Conservation (phyloP, 2,329 filamentous ascomycete species). For the Cytospora leucostoma region DNA sequence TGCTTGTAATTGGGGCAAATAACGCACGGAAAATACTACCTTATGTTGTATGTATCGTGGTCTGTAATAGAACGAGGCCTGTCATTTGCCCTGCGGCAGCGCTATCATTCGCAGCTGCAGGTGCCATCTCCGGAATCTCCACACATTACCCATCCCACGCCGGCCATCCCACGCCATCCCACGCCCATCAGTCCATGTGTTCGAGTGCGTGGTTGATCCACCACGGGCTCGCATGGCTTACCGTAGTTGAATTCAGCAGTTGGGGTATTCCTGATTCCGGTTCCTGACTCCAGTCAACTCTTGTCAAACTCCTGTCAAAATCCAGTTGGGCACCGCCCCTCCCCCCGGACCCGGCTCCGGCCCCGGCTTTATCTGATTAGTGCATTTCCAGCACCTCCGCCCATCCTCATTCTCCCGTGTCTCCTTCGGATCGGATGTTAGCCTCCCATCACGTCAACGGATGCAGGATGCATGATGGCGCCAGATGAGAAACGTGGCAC, state of each 20-base stretch:
- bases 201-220: too few relatives aligned
- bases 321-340: neutral
- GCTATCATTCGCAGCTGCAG: neutral
- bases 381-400: neutral
- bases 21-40: neutral
- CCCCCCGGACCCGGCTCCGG: neutral
- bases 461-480: neutral
- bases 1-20: constrained; percentile 5
- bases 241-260: too few relatives aligned
- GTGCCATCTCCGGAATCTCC: constrained; percentile 1
- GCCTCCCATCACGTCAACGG: neutral
- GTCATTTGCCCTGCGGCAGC: neutral
- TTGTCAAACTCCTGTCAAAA: too few relatives aligned
- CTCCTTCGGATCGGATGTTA: neutral
- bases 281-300: too few relatives aligned
- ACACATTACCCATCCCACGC: neutral
- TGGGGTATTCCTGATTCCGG: too few relatives aligned
- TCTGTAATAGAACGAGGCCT: neutral
- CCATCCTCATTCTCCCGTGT: neutral
- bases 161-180: neutral
- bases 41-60: too few relatives aligned
- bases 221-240: too few relatives aligned
- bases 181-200: neutral
- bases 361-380: neutral
- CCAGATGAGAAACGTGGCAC: neutral